A percentile compares a stretch with the other conserved stretches of the same genome.
These are phyloP conservation scores for Macaranga tanarius DNA, from an alignment of 441 rosid genomes.

Conservation along the genomic window DNA sequence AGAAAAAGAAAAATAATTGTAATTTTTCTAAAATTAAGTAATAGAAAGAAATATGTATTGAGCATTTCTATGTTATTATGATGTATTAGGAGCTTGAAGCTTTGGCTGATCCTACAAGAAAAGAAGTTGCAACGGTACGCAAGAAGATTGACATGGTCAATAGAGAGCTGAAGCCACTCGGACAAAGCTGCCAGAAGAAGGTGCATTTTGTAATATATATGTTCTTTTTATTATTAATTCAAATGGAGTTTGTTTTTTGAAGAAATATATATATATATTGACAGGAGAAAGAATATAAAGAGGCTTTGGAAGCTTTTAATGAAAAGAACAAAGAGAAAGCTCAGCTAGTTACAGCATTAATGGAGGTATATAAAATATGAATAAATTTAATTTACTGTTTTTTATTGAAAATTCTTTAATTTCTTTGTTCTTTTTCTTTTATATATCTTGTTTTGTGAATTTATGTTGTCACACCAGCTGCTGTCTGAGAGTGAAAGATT, in stretches of 20 bases:
- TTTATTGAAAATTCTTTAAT: not conserved
- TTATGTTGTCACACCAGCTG: constrained; percentile 35
- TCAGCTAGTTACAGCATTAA: constrained; percentile 53
- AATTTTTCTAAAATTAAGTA: too few species aligned
- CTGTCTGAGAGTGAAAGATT: constrained; percentile 61
- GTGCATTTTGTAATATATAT: constrained; percentile 24
- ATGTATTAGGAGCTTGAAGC: constrained; percentile 61
- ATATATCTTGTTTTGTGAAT: too few species aligned
- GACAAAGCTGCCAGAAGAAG: constrained; percentile 86
- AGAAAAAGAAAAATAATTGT: too few species aligned
- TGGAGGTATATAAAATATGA: constrained; percentile 46
- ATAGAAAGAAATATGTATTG: not conserved
- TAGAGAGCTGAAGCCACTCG: constrained; percentile 67
- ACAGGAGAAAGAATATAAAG: constrained; percentile 79
- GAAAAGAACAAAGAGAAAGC: constrained; percentile 69
- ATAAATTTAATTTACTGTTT: not conserved
- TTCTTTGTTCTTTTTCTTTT: too few species aligned
- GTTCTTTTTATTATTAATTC: not conserved
- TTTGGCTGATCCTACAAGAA: constrained; percentile 74
- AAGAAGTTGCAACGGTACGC: constrained; percentile 67
- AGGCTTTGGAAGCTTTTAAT: constrained; percentile 64
- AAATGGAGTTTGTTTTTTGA: too few species aligned
- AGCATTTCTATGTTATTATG: not conserved
- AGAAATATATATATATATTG: too few species aligned
- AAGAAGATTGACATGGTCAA: constrained; percentile 69